These are phyloP conservation scores for Penicillium sp. DNA, from an alignment of 2,329 filamentous ascomycete genomes.

Conservation along the genomic window DNA sequence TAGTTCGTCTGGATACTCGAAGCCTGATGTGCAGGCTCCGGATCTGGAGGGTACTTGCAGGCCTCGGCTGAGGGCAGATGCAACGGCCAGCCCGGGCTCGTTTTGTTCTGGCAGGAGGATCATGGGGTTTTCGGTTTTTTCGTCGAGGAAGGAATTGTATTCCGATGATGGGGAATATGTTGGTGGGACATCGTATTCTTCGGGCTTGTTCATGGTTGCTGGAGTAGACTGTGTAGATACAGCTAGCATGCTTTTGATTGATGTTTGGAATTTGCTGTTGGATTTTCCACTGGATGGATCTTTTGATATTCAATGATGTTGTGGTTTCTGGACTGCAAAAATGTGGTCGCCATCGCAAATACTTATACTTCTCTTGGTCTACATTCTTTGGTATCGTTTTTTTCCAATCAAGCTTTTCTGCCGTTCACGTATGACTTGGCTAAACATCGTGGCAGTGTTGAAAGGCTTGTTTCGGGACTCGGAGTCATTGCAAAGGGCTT, in stretches of 20 bases:
- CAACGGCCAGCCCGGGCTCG: conserved; percentile 21
- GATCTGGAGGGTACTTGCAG: conserved; percentile 34
- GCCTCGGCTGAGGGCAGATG: conserved; percentile 25
- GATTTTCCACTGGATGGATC: background rate
- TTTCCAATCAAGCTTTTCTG: background rate
- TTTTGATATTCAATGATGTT: background rate
- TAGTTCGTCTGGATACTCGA: conserved; percentile 32
- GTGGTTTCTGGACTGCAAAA: background rate
- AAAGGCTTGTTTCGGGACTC: background rate
- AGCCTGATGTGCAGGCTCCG: conserved; percentile 30
- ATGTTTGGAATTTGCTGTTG: background rate
- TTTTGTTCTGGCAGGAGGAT: conserved; percentile 15
- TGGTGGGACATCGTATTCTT: conserved; percentile 7
- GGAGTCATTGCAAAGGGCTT: background rate
- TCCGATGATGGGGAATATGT: conserved; percentile 9
- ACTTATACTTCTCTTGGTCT: background rate
- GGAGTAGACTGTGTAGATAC: background rate
- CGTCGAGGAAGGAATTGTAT: background rate
- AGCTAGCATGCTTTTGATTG: background rate
- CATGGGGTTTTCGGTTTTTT: conserved; percentile 12
- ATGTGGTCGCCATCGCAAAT: background rate
- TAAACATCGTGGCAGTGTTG: background rate
- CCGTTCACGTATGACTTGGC: background rate
- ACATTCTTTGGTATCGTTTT: background rate
- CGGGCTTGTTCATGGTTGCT: background rate